Base-by-base conservation (phyloP, 345 rosid species). In the Angophora floribunda region DNA sequence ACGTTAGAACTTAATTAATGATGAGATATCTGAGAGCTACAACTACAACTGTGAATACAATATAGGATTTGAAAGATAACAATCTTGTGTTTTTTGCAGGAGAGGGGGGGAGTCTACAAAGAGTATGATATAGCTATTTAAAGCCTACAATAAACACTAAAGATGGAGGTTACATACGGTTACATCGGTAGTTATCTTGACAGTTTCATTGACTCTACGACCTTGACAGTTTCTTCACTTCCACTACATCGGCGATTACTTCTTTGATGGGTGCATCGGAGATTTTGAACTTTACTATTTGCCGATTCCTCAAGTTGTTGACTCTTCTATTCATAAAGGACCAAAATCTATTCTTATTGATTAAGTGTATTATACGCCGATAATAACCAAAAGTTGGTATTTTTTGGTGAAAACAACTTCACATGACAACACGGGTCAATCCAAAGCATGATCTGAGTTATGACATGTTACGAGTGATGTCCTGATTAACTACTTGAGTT, bases 161-260 rank as follows among this genome's bases (percentile, higher is more conserved):
- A n/a, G n/a, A 0, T 14, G 41, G 8, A 16, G 75, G 78, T 65
- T 30, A 14, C 78, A 30, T n/a, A 65, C n/a, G 41, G 21, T 65
- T n/a, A 36, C 41, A 36, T 36, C 41, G 41, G 41, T 4, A 36
- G 4, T 36, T 36, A 4, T 36, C 41, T 36, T 36, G 41, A 36
- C 4, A 4, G 41, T 36, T 36, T 36, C 36, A 28, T 63, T 7
- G 19, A 63, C 41, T 63, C 75, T 16, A 63, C 28, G 6, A n/a
- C 32, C 78, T 65, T 30, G 41, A 65, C 1, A 10, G 44, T 14
- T 65, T 65, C 44, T n/a, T 65, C 0, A 30, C 41, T 65, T 7
- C 41, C 41, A 30, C 21, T 1, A 14, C 1, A 32, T 65, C 14
- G 11, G 7, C 3, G 0, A 0, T 14, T 30, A 65, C 19, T 65